Evolutionary conservation across 2,329 filamentous ascomycete species (phyloP), one percentile per base, ranked within the genome.

Genomic region (Cryphonectria carpinicola): DNA sequence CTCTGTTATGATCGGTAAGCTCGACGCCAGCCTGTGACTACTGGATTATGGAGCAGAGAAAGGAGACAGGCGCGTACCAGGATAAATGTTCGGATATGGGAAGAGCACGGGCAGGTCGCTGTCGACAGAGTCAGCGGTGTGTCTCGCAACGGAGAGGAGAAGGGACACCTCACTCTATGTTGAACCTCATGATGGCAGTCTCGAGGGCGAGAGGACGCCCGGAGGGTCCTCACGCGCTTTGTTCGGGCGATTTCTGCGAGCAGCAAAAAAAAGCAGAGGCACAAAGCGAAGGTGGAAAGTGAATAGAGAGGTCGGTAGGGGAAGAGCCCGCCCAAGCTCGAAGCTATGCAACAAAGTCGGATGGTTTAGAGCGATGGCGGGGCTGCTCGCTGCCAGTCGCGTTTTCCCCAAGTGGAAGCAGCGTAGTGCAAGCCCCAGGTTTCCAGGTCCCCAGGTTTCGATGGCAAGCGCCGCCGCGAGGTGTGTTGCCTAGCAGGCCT

Each of bases 11-110:
- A 60, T 4, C 14, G 37, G 66, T 73, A 43, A 73, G 66, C 39
- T 56, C 14, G 46, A 49, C 5, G 35, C 58, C 41, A 35, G 13
- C 28, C n/a, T 35, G 14, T 13, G 41, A 28, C n/a, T 10, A 39
- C n/a, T 14, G 19, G 19, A n/a, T 46, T 46, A 28, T 13, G 17
- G 32, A 62, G 7, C 14, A 14, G n/a, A 64, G 61, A 63, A 74
- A 52, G 72, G 72, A 64, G 41, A 66, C 68, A 67, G 56, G 28
- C 8, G 60, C 68, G 61, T 73, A 74, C 73, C 74, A 80, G 86
- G 86, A 75, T 89, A 89, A 76, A 89, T 89, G 76, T 84, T 83
- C 46, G 87, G 87, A 69, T 89, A 89, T 28, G 87, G 87, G 74
- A 89, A 89, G 74, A 89, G 82, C 66, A 89, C 82, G 62, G 86